Percentiles rank a stretch among this genome's conserved stretches.
These are phyloP conservation scores for Xerophyta viscosa DNA, from an alignment of 106 monocot genomes.

Conservation along the genomic window DNA sequence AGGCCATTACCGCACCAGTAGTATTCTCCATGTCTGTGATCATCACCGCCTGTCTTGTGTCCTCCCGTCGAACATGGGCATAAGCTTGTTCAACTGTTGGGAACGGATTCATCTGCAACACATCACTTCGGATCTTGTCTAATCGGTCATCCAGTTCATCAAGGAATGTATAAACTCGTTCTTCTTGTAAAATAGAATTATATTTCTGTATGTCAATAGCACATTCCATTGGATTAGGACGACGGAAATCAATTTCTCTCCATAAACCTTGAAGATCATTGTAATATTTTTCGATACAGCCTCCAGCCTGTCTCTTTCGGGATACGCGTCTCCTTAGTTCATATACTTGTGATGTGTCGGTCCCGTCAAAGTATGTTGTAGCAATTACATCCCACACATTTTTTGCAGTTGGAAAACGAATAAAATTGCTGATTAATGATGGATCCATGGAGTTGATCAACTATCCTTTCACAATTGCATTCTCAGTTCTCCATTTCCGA, in stretches of 20 bases:
- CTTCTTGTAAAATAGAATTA: not conserved
- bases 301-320: slow-evolving; percentile 4
- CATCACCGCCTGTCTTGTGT: not conserved
- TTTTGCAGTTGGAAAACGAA: not conserved
- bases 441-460: not conserved
- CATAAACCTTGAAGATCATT: slow-evolving; percentile 8
- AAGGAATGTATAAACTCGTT: not conserved
- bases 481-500: not conserved
- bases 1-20: not conserved
- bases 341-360: not conserved
- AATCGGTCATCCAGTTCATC: not conserved
- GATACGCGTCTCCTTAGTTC: not conserved
- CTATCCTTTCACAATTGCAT: not conserved
- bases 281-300: slow-evolving; percentile 7
- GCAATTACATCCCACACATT: not conserved
- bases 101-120: not conserved
- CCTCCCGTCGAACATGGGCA: not conserved
- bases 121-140: not conserved
- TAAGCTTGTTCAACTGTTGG: not conserved
- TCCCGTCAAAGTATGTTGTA: not conserved
- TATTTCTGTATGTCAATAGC: not conserved
- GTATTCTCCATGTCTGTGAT: not conserved
- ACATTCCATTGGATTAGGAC: slow-evolving; percentile 1
- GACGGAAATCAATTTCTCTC: slow-evolving; percentile 14
- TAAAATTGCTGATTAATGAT: not conserved